Percentiles rank a stretch among this genome's conserved stretches.
phyloP scores from a whole-genome alignment of 1,284 basidiomycete species.

The Trametes pubescens region DNA sequence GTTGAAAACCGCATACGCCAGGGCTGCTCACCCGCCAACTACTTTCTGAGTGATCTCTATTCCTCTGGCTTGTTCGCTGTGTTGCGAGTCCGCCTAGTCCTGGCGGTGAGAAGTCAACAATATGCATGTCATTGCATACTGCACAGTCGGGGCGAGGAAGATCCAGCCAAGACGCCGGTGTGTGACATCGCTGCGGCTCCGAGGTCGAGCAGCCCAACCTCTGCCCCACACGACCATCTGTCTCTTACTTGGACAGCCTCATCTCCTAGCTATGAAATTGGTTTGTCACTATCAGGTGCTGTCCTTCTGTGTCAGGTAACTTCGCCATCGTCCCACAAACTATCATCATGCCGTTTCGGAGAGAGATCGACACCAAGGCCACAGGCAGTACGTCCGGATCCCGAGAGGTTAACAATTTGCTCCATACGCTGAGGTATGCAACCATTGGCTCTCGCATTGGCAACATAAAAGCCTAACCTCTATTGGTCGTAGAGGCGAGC shows the following conservation, averaged over 20 bases:
- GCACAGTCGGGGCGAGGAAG: too few relatives aligned
- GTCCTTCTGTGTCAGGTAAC: conserved; percentile 11
- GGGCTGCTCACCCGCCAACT: neutral
- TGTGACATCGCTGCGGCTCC: neutral
- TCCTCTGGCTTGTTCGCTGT: neutral
- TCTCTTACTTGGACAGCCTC: neutral
- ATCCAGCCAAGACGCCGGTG: neutral
- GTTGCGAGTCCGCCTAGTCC: neutral
- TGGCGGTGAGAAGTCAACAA: too few relatives aligned
- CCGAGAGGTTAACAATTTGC: conserved; percentile 37
- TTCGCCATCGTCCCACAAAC: neutral
- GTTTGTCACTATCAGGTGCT: neutral
- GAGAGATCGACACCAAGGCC: conserved; percentile 5
- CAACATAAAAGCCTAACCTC: neutral
- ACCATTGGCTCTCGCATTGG: too few relatives aligned
- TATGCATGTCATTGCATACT: too few relatives aligned
- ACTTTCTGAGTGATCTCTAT: neutral
- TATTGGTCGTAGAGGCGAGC: conserved; percentile 61
- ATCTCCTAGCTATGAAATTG: conserved; percentile 18
- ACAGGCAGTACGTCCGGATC: neutral
- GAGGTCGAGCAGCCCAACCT: neutral
- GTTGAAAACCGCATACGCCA: conserved; percentile 22
- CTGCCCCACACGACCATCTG: conserved; percentile 2
- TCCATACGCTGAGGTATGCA: conserved; percentile 37
- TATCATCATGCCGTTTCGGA: conserved; percentile 9